Conservation (phyloP, 768 basidiomycete genomes). For the Suillus placidus region DNA sequence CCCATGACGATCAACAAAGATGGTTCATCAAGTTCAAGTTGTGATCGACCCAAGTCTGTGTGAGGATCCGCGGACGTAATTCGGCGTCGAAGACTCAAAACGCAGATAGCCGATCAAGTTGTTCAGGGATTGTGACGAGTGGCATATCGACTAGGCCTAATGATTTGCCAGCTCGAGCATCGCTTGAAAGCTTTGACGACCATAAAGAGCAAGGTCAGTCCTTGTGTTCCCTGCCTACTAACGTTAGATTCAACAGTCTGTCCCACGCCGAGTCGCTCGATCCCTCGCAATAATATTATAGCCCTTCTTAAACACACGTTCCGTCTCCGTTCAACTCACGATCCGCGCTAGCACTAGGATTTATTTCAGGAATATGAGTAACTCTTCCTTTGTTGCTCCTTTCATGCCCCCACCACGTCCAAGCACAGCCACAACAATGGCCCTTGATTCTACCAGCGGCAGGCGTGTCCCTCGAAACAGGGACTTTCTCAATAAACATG, state of each 20-base stretch:
- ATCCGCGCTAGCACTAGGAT: neutral
- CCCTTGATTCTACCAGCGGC: conserved; percentile 34
- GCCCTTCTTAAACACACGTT: conserved; percentile 8
- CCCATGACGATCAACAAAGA: neutral
- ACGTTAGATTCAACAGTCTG: conserved; percentile 2
- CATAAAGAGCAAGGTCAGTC: neutral
- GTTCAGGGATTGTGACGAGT: neutral
- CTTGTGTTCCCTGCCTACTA: neutral
- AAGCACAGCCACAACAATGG: conserved; percentile 20
- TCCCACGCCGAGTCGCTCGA: conserved; percentile 15
- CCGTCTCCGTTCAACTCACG: conserved; percentile 5
- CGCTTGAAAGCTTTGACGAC: neutral
- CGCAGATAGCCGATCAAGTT: neutral
- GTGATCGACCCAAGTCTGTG: neutral
- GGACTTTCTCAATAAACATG: conserved; percentile 64
- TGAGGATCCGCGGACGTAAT: conserved; percentile 3
- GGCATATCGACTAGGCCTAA: neutral
- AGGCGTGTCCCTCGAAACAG: conserved; percentile 45
- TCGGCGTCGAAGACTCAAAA: neutral
- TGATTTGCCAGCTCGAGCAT: conserved; percentile 3
- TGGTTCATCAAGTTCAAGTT: neutral
- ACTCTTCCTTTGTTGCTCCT: conserved; percentile 17
- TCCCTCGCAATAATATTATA: conserved; percentile 3
- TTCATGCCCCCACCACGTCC: conserved; percentile 28
- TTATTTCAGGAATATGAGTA: conserved; percentile 15